Conservation (phyloP, 108 stramenopile species). For the Nitzschia sp. region DNA sequence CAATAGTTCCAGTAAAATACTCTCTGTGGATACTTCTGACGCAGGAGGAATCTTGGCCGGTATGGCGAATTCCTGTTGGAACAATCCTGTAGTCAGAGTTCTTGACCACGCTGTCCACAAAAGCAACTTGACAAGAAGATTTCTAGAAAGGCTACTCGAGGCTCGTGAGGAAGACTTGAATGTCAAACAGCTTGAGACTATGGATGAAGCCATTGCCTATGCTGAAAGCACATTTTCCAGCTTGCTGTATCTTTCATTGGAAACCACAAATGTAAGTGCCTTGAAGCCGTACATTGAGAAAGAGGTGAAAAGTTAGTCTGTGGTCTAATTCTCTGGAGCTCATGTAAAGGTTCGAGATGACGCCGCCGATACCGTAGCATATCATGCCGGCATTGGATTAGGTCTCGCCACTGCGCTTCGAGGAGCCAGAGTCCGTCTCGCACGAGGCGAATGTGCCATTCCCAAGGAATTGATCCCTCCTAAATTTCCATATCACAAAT, state of each 20-base stretch:
- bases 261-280: conserved; percentile 38
- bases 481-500: conserved; percentile 40
- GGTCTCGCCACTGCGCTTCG: conserved; percentile 71
- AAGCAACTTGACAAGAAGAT: conserved; percentile 62
- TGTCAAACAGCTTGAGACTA: conserved; percentile 51
- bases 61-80: conserved; percentile 42
- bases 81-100: conserved; percentile 71
- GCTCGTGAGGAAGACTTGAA: conserved; percentile 72
- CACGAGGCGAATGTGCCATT: conserved; percentile 69
- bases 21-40: background rate
- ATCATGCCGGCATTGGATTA: conserved; percentile 77
- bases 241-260: conserved; percentile 71
- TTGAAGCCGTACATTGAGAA: no score
- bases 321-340: no score
- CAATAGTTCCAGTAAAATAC: background rate
- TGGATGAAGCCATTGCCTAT: conserved; percentile 62
- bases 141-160: conserved; percentile 70
- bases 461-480: conserved; percentile 45
- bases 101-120: conserved; percentile 54
- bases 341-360: conserved; percentile 76
- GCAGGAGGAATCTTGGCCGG: conserved; percentile 10
- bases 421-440: conserved; percentile 56
- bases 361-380: conserved; percentile 62
- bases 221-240: conserved; percentile 74
- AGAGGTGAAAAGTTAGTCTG: no score